Evolutionary conservation across 2,329 filamentous ascomycete species (phyloP).

Genomic region (Periconia sp.): DNA sequence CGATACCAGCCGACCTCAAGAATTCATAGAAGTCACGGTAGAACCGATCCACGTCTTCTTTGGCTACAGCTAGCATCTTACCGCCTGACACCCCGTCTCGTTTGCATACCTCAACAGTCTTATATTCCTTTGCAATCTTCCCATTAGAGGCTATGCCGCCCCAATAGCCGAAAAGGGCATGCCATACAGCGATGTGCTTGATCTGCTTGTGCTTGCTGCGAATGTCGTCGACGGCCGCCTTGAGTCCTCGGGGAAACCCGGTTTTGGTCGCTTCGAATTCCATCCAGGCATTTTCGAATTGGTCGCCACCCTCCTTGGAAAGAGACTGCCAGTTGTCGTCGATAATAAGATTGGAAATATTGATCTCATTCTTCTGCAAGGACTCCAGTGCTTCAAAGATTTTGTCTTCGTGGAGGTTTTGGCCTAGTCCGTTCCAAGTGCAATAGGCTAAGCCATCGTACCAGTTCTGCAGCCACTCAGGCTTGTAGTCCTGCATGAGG

Average conservation of each 20-base stretch:
- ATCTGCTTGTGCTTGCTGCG: constrained; percentile 70
- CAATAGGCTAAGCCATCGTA: constrained; percentile 93
- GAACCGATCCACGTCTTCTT: constrained; percentile 72
- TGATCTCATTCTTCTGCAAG: constrained; percentile 71
- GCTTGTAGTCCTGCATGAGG: constrained; percentile 53
- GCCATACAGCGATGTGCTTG: constrained; percentile 89
- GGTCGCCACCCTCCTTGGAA: constrained; percentile 50
- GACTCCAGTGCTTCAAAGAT: constrained; percentile 73
- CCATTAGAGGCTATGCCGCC: constrained; percentile 79
- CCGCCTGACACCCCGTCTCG: constrained; percentile 61
- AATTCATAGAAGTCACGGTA: constrained; percentile 93
- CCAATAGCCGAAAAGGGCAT: constrained; percentile 65
- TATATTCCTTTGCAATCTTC: constrained; percentile 74
- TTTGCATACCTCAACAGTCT: constrained; percentile 64
- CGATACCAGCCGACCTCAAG: constrained; percentile 71
- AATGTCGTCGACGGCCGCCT: constrained; percentile 68
- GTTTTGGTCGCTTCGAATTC: constrained; percentile 82
- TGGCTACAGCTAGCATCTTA: constrained; percentile 71
- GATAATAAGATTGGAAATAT: constrained; percentile 83
- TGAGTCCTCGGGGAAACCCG: constrained; percentile 79
- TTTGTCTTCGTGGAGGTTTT: constrained; percentile 77
- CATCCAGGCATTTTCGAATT: constrained; percentile 59
- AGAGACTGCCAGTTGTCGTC: constrained; percentile 81
- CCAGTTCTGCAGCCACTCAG: constrained; percentile 81
- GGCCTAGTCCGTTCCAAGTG: constrained; percentile 93